These are phyloP conservation scores for Phlebopus sp. DNA, from an alignment of 1,284 basidiomycete species.

Conservation along the genomic window DNA sequence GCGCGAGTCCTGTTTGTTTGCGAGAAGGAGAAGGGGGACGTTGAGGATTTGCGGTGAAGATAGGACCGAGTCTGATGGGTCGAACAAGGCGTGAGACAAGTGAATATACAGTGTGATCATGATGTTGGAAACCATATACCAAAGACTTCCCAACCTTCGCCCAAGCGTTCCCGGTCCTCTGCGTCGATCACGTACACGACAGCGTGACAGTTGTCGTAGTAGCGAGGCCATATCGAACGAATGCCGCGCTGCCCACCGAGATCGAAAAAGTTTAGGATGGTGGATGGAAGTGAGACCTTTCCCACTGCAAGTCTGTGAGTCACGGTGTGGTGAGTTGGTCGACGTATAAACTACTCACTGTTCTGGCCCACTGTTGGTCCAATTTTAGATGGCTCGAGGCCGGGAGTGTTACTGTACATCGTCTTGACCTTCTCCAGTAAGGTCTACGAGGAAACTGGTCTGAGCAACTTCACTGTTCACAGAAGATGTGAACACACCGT, in stretches of 20 bases:
- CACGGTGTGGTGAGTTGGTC: not conserved
- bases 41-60: slow-evolving; percentile 84
- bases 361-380: slow-evolving; percentile 94
- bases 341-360: slow-evolving; percentile 50
- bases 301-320: slow-evolving; percentile 57
- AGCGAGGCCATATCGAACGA: slow-evolving; percentile 87
- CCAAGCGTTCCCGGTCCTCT: slow-evolving; percentile 78
- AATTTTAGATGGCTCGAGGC: slow-evolving; percentile 85
- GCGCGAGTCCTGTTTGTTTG: slow-evolving; percentile 89
- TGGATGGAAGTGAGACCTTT: slow-evolving; percentile 86
- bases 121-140: no score
- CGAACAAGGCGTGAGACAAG: no score
- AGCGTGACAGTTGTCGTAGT: slow-evolving; percentile 93
- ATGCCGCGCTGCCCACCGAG: slow-evolving; percentile 91
- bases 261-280: slow-evolving; percentile 93
- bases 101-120: slow-evolving; percentile 7
- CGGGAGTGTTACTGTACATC: slow-evolving; percentile 81
- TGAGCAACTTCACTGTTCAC: slow-evolving; percentile 2
- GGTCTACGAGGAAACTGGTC: slow-evolving; percentile 49
- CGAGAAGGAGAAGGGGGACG: slow-evolving; percentile 83
- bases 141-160: slow-evolving; percentile 93
- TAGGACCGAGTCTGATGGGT: slow-evolving; percentile 73
- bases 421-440: slow-evolving; percentile 92
- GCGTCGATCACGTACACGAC: slow-evolving; percentile 92
- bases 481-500: slow-evolving; percentile 52